Evolutionary conservation across 306 rosid species (phyloP), one percentile per base, ranked within the genome.

Genomic region (Malus asiatica): DNA sequence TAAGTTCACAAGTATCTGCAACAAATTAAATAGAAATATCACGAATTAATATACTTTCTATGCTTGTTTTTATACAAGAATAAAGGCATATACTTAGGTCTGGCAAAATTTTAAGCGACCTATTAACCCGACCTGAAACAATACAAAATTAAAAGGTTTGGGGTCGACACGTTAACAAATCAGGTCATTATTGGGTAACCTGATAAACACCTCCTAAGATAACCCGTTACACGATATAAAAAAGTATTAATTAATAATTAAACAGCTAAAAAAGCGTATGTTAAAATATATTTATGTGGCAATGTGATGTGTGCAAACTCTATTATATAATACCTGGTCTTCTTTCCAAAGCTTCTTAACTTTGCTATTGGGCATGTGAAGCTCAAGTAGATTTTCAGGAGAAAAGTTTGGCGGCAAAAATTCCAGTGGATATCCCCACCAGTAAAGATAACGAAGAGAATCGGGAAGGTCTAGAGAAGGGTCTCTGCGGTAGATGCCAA

Each of bases 351-450:
- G 68, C 16, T 8, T 4, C 33, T 10, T 18, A 13, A 60, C 11
- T 1, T 2, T 0, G 11, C 77, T 42, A 1, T 0, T 0, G 1
- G 4, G 5, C 67, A 72, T 72, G 1, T 7, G 5, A 66, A 81
- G 75, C 33, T 4, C 61, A 71, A 77, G 19, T 25, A 81, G 81
- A 38, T 72, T 72, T 20, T 19, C 14, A 2, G 20, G 67, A 25
- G n/a, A 45, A 45, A 70, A 71, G 13, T 18, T n/a, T n/a, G 33
- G 0, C 2, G 75, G 60, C 25, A 77, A 53, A 27, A 12, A 65
- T 27, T 72, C 57, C 22, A 20, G 46, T 4, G 30, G 65, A 60
- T 60, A 60, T 2, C 0, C 0, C 0, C 0, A 0, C 35, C 66
- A 60, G 0, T 0, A 40, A 53, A 81, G 67, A 66, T 11, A 76